Conservation (phyloP, 805 yeast species). For the Schwanniomyces vanrijiae region DNA sequence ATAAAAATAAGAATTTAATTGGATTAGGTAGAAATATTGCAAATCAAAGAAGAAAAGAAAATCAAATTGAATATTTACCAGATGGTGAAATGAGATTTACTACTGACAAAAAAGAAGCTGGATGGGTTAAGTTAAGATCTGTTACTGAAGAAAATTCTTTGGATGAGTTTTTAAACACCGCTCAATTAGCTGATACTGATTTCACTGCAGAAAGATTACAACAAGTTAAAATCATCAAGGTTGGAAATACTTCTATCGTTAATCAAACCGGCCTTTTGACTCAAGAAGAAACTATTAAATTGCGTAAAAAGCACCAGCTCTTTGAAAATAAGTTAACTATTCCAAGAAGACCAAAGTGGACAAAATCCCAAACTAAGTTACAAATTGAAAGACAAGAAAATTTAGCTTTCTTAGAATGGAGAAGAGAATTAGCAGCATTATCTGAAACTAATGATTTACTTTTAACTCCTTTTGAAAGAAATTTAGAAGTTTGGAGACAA, state of each 20-base stretch:
- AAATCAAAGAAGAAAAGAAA: slow-evolving; percentile 68
- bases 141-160: slow-evolving; percentile 92
- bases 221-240: slow-evolving; percentile 79
- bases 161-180: slow-evolving; percentile 93
- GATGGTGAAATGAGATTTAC: slow-evolving; percentile 90
- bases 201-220: slow-evolving; percentile 88
- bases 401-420: slow-evolving; percentile 90
- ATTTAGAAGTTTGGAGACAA: slow-evolving; percentile 97
- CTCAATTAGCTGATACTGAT: slow-evolving; percentile 94
- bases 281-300: slow-evolving; percentile 61
- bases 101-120: slow-evolving; percentile 79
- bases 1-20: slow-evolving; percentile 77
- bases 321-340: slow-evolving; percentile 74
- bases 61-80: slow-evolving; percentile 68
- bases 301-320: slow-evolving; percentile 62
- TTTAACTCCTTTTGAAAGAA: slow-evolving; percentile 95
- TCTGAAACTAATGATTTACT: slow-evolving; percentile 84
- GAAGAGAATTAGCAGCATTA: slow-evolving; percentile 81
- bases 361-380: slow-evolving; percentile 61
- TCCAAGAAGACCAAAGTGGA: slow-evolving; percentile 94
- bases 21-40: slow-evolving; percentile 86
- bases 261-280: slow-evolving; percentile 52
- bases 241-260: slow-evolving; percentile 50
- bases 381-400: slow-evolving; percentile 86
- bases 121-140: slow-evolving; percentile 87